Evolutionary conservation across 306 rosid species (phyloP).

Genomic region (Casuarina equisetifolia): DNA sequence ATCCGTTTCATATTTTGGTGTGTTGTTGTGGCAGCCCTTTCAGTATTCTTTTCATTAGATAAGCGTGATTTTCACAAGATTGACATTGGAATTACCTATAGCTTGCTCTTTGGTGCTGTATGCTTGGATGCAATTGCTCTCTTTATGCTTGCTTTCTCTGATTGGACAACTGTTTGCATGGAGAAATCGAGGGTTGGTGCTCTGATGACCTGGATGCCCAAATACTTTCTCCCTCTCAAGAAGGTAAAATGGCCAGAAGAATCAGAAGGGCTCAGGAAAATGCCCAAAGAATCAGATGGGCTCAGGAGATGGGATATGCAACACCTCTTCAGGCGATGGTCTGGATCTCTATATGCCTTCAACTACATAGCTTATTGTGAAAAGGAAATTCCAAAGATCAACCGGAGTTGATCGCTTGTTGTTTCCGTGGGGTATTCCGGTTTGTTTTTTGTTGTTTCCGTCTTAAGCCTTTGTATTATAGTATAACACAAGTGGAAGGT

Average conservation of each 20-base stretch:
- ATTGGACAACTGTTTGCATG: conserved; percentile 27
- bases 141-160: conserved; percentile 37
- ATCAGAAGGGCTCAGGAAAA: too few species aligned
- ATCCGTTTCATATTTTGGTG: conserved; percentile 23
- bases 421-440: too few species aligned
- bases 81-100: conserved; percentile 40
- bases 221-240: background rate
- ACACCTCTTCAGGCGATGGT: conserved; percentile 41
- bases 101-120: conserved; percentile 47
- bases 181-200: too few species aligned
- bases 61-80: conserved; percentile 19
- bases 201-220: too few species aligned
- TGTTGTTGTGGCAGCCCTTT: conserved; percentile 24
- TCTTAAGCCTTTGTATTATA: background rate
- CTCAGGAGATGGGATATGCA: too few species aligned
- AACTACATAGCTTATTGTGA: conserved; percentile 37
- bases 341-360: conserved; percentile 28
- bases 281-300: too few species aligned
- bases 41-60: conserved; percentile 13
- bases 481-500: background rate
- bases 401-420: too few species aligned
- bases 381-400: background rate
- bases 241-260: background rate
- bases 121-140: conserved; percentile 33
- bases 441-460: background rate